Evolutionary conservation across 139 green algal genomes (phyloP).

Genomic region (Diplosphaera chodatii): DNA sequence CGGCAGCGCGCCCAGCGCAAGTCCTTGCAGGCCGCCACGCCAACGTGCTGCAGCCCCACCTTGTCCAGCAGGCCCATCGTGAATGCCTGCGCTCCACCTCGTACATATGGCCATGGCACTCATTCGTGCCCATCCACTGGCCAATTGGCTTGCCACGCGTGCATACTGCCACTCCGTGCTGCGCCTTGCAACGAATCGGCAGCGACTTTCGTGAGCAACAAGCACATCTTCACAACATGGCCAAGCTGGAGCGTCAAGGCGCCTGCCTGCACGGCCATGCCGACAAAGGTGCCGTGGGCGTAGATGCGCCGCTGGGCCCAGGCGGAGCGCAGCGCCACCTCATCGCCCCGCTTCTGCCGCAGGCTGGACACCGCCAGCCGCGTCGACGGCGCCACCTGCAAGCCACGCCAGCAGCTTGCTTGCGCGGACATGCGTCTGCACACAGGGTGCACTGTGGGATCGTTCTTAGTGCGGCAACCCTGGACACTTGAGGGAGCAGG

Average conservation of each 20-base stretch:
- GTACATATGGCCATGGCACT: no score
- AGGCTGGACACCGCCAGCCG: slow-evolving; percentile 10
- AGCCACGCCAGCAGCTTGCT: no score
- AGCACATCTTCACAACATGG: no score
- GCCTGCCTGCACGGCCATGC: slow-evolving; percentile 46
- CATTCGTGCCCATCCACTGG: no score
- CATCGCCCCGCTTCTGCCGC: slow-evolving; percentile 4
- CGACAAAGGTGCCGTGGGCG: slow-evolving; percentile 37
- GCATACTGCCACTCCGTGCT: no score
- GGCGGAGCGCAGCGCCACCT: slow-evolving; percentile 15
- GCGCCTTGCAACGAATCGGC: no score
- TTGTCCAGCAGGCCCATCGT: slow-evolving; percentile 31
- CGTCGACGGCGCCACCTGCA: background rate
- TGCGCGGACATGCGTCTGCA: no score
- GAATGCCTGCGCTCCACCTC: slow-evolving; percentile 20
- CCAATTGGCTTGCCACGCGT: no score
- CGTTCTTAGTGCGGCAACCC: no score
- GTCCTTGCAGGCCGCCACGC: slow-evolving; percentile 19
- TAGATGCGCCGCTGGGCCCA: slow-evolving; percentile 36
- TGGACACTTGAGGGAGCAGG: no score
- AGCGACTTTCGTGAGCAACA: no score
- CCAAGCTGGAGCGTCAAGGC: background rate
- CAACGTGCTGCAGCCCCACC: slow-evolving; percentile 25
- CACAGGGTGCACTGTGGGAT: no score
- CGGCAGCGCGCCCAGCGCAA: slow-evolving; percentile 9